phyloP scores from a whole-genome alignment of 2,329 filamentous ascomycete genomes.

The Bipolaris gigantea region DNA sequence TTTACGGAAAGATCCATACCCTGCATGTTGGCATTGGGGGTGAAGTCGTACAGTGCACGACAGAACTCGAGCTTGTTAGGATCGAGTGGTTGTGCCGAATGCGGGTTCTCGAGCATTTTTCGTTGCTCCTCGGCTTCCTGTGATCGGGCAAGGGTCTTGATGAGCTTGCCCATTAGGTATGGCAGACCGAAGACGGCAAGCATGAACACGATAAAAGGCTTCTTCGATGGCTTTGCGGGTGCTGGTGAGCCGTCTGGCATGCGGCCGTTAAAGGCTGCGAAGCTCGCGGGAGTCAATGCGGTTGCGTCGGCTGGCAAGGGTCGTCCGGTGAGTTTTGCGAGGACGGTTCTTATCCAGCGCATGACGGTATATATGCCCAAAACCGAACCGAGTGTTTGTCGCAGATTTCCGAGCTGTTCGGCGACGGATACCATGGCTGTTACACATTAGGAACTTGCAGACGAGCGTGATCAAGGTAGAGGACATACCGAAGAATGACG shows the following conservation, averaged over 20 bases:
- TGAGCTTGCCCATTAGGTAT: constrained; percentile 96
- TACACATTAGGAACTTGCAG: constrained; percentile 16
- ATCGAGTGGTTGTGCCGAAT: constrained; percentile 64
- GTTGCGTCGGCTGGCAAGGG: constrained; percentile 85
- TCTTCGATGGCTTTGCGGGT: constrained; percentile 76
- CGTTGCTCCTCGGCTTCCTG: constrained; percentile 80
- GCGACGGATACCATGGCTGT: constrained; percentile 93
- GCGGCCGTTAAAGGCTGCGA: constrained; percentile 81
- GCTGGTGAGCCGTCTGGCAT: constrained; percentile 68
- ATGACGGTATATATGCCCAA: constrained; percentile 94
- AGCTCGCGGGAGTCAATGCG: constrained; percentile 84
- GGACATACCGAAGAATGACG: constrained; percentile 88
- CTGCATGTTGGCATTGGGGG: constrained; percentile 68
- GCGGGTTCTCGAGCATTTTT: constrained; percentile 55
- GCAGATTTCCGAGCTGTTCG: constrained; percentile 92
- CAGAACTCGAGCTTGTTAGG: constrained; percentile 95
- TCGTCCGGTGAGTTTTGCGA: constrained; percentile 90
- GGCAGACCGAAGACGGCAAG: constrained; percentile 92
- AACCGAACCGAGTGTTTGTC: constrained; percentile 89
- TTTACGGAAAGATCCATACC: constrained; percentile 88
- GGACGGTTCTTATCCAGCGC: constrained; percentile 87
- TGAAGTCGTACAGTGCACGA: constrained; percentile 91
- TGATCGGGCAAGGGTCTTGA: constrained; percentile 77
- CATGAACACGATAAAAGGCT: constrained; percentile 94
- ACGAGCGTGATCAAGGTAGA: neutral